Percentiles rank a stretch among this genome's conserved stretches.
Evolutionary conservation across 2,329 filamentous ascomycete genomes (phyloP).

Genomic region (Balansia obtecta): DNA sequence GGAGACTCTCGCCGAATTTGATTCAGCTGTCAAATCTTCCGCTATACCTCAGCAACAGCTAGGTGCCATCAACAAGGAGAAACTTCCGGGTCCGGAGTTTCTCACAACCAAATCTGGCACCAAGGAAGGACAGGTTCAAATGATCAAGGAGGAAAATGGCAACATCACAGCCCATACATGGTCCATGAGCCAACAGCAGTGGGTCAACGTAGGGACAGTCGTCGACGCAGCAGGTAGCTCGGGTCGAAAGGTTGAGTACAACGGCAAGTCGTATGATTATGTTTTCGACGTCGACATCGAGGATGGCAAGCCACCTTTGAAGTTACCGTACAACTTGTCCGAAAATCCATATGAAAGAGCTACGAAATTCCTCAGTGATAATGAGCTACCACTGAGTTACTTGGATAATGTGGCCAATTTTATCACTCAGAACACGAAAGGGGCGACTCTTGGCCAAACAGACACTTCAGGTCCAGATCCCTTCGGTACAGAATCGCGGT

Average conservation of each 20-base stretch:
- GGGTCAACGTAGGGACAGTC: slow-evolving; percentile 86
- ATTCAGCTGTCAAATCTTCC: slow-evolving; percentile 69
- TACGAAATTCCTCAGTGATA: slow-evolving; percentile 79
- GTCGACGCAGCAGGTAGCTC: slow-evolving; percentile 80
- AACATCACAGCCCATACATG: slow-evolving; percentile 80
- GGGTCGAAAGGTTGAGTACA: slow-evolving; percentile 62
- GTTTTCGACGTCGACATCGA: slow-evolving; percentile 96
- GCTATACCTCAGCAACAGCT: slow-evolving; percentile 81
- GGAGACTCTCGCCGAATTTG: slow-evolving; percentile 59
- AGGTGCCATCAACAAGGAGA: slow-evolving; percentile 78
- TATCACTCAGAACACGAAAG: slow-evolving; percentile 80
- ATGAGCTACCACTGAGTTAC: slow-evolving; percentile 77
- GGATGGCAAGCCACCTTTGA: slow-evolving; percentile 82
- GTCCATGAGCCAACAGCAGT: slow-evolving; percentile 59
- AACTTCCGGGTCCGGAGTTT: slow-evolving; percentile 80
- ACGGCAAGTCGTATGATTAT: slow-evolving; percentile 85
- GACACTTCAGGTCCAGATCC: slow-evolving; percentile 50
- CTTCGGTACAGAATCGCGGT: slow-evolving; percentile 66
- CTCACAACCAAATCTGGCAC: slow-evolving; percentile 69
- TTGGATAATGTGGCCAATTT: slow-evolving; percentile 89
- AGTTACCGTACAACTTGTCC: slow-evolving; percentile 85
- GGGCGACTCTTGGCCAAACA: slow-evolving; percentile 62
- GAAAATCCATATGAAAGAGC: slow-evolving; percentile 90
- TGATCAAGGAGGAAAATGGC: slow-evolving; percentile 74
- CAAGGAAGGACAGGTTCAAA: slow-evolving; percentile 93